Conservation (phyloP, 306 rosid species). For the Prunus padus region DNA sequence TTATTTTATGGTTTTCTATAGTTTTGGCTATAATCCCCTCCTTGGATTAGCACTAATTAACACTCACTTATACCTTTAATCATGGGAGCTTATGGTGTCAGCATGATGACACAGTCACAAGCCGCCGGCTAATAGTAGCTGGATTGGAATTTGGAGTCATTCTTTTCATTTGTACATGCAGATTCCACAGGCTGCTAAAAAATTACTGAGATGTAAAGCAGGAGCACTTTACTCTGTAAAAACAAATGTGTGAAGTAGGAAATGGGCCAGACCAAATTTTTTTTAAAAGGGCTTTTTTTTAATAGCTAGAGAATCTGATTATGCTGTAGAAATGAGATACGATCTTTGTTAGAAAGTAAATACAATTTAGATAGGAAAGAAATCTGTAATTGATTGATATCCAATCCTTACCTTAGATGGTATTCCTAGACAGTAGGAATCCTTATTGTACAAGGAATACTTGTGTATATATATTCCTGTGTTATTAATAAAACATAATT, state of each 20-base stretch:
- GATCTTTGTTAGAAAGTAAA: not conserved
- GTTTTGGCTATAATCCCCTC: conserved; percentile 18
- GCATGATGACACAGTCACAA: not conserved
- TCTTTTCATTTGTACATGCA: not conserved
- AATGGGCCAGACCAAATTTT: not conserved
- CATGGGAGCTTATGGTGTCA: not conserved
- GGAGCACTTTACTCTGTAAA: conserved; percentile 20
- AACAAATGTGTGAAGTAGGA: conserved; percentile 7
- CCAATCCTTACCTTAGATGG: too few relatives aligned
- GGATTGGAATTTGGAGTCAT: not conserved
- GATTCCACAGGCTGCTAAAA: conserved; percentile 20
- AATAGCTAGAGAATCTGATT: conserved; percentile 28
- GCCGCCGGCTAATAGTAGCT: conserved; percentile 8
- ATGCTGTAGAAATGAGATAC: conserved; percentile 22
- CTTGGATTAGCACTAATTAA: conserved; percentile 23
- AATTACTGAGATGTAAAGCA: conserved; percentile 1
- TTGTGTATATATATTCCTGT: too few relatives aligned
- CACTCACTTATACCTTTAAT: not conserved
- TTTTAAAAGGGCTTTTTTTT: not conserved
- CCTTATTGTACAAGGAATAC: too few relatives aligned
- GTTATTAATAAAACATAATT: too few relatives aligned
- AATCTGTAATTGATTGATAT: too few relatives aligned
- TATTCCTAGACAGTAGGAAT: too few relatives aligned
- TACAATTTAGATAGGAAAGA: too few relatives aligned
- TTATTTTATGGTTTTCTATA: not conserved